These are phyloP conservation scores for Melocanna baccifera DNA, from an alignment of 176 grass and related monocot genomes.

Conservation along the genomic window DNA sequence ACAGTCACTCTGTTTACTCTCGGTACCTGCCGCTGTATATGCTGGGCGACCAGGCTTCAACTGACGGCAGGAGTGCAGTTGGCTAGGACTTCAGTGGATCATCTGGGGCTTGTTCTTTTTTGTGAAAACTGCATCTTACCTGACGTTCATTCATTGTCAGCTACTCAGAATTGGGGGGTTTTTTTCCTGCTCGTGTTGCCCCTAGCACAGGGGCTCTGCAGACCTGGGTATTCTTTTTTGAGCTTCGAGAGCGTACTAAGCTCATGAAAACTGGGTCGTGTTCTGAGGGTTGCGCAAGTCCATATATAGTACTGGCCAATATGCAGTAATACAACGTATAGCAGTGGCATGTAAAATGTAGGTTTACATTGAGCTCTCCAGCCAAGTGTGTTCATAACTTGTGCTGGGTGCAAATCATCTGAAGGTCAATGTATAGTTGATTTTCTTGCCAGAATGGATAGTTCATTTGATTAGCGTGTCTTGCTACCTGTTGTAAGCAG, in stretches of 20 bases:
- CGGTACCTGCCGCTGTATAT: constrained; percentile 1
- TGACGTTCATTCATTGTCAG: not conserved
- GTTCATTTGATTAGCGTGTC: not conserved
- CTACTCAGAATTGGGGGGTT: not conserved
- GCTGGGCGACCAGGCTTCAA: constrained; percentile 7
- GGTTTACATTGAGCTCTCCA: not conserved
- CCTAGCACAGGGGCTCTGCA: not conserved
- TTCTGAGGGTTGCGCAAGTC: not conserved
- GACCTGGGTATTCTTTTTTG: constrained; percentile 15
- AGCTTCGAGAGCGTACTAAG: not conserved
- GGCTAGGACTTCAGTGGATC: constrained; percentile 30
- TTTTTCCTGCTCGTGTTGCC: not conserved
- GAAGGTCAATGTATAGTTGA: not conserved
- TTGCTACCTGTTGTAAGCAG: not conserved
- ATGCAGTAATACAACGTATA: not conserved
- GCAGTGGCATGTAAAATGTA: constrained; percentile 14
- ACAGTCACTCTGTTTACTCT: not conserved
- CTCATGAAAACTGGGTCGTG: not conserved
- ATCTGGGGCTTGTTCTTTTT: constrained; percentile 19
- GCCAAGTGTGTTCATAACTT: not conserved
- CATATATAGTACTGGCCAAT: not conserved
- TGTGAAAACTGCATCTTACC: not conserved
- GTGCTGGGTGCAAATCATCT: not conserved
- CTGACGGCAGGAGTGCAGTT: not conserved
- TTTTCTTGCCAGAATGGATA: not conserved